Evolutionary conservation across 2,329 filamentous ascomycete genomes (phyloP), one percentile per base, ranked within the genome.

Genomic region (Fusarium clavum): DNA sequence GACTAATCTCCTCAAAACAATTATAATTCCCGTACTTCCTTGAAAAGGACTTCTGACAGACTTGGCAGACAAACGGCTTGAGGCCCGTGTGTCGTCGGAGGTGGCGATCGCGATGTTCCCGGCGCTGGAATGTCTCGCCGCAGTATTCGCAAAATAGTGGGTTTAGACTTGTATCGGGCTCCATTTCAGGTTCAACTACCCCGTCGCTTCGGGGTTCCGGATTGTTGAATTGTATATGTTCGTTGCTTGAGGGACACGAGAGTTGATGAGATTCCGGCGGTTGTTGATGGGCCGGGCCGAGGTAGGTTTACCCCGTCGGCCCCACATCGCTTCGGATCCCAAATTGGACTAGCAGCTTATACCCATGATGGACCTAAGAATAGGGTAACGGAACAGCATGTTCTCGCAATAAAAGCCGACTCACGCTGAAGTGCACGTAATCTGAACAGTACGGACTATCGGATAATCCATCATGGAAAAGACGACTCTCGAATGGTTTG

Each of bases 51-150:
- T 60, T 60, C 3, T 22, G 46, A 2, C 57, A 60, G 2, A 60
- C 22, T 8, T 41, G 10, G 1, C 57, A 60, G 4, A 22, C 52
- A 1, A 60, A 60, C 2, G 57, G 52, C 2, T 46, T 60, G 20
- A 38, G 32, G 10, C 52, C 57, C 0, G 57, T 57, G 1, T 60
- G 52, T 8, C 57, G 32, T 5, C 57, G 52, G 5, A 60, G 24
- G 18, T 60, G 57, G 8, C 52, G 32, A 57, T 60, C 52, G 2
- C 57, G 57, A 8, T 60, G 57, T 25, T 60, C 57, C 1, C 57
- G 32, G 3, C 57, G 57, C 3, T 60, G 52, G 0, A 60, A 60
- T 0, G 4, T 57, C 7, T 60, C 57, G 1, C 57, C 52, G 32
- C 57, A 60, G 12, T 57, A 25, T 0, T 41, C 20, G 0, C 41